These are phyloP conservation scores for Aspergillus latus DNA, from an alignment of 2,329 filamentous ascomycete species.

Conservation along the genomic window DNA sequence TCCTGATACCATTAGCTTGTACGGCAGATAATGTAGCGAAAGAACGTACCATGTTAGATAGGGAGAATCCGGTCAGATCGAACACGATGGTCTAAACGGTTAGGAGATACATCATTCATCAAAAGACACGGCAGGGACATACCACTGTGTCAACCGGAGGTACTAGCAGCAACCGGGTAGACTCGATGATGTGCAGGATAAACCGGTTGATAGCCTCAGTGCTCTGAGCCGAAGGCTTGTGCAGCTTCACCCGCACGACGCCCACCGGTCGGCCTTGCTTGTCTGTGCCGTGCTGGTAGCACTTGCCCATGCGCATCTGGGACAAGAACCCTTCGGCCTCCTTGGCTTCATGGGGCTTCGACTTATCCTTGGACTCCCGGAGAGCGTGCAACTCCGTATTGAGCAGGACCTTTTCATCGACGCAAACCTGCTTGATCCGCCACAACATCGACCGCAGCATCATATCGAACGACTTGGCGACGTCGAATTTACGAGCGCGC, in stretches of 20 bases:
- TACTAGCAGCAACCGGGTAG: constrained; percentile 74
- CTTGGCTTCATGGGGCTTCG: constrained; percentile 61
- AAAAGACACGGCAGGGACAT: constrained; percentile 37
- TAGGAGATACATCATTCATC: not conserved
- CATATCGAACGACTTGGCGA: constrained; percentile 88
- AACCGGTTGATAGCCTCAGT: constrained; percentile 80
- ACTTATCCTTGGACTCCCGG: constrained; percentile 54
- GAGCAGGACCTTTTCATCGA: constrained; percentile 80
- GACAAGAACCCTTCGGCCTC: constrained; percentile 72
- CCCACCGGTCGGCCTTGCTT: constrained; percentile 80
- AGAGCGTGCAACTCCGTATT: constrained; percentile 69
- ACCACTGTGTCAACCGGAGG: constrained; percentile 86
- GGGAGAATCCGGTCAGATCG: constrained; percentile 88
- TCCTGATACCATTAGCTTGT: constrained; percentile 54
- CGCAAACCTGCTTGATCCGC: constrained; percentile 69
- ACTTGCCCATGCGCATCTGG: constrained; percentile 86
- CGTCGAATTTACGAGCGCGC: constrained; percentile 86
- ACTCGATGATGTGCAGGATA: constrained; percentile 91
- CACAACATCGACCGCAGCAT: constrained; percentile 87
- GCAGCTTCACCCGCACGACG: constrained; percentile 75
- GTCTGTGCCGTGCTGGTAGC: constrained; percentile 82
- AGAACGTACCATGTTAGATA: constrained; percentile 80
- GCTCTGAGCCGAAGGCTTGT: constrained; percentile 79
- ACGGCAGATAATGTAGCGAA: not conserved
- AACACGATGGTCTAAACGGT: constrained; percentile 74